Evolutionary conservation across 495 filamentous ascomycete genomes (phyloP), one percentile per base, ranked within the genome.

Genomic region (Pseudevernia furfuracea): DNA sequence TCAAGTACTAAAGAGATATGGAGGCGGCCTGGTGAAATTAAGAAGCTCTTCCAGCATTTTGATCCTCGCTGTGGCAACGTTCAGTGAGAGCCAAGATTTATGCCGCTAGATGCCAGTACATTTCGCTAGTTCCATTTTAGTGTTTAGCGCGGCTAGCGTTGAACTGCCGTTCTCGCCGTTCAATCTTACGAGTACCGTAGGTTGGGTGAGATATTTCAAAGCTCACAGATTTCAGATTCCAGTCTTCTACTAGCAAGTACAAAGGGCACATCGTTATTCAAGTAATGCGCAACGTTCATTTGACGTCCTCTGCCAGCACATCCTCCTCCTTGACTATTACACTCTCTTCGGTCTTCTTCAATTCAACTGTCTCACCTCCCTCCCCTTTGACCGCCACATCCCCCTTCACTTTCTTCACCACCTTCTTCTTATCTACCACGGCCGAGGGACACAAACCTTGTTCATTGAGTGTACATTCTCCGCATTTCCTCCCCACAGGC

Each of bases 401-500:
- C 67, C 77, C 73, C 62, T 84, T 84, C 59, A 71, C 73, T 61
- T 73, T 79, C 44, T 76, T 75, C 15, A 74, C 68, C 56, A 72
- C 67, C 9, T 71, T 78, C 61, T 70, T 75, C 68, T 82, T 75
- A 66, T 80, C 73, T 21, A 73, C 70, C 39, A 79, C 79, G 21
- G 88, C 92, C 52, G 86, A 84, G 69, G 83, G 87, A 73, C 93
- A 98, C 65, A 97, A 72, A 38, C 88, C 86, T 62, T 79, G 82
- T 41, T 86, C 76, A 30, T 87, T 88, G 25, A 97, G 73, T 68
- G 85, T 84, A 74, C 92, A 97, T 38, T 92, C 88, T 41, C 89
- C 91, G 73, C 92, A 97, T 61, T 81, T 82, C 44, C 88, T 78
- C 2, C 88, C 89, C 2, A 95, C 85, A 3, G 92, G 90, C 66